phyloP scores from a whole-genome alignment of 768 basidiomycete species.

The Lenzites betulinus region DNA sequence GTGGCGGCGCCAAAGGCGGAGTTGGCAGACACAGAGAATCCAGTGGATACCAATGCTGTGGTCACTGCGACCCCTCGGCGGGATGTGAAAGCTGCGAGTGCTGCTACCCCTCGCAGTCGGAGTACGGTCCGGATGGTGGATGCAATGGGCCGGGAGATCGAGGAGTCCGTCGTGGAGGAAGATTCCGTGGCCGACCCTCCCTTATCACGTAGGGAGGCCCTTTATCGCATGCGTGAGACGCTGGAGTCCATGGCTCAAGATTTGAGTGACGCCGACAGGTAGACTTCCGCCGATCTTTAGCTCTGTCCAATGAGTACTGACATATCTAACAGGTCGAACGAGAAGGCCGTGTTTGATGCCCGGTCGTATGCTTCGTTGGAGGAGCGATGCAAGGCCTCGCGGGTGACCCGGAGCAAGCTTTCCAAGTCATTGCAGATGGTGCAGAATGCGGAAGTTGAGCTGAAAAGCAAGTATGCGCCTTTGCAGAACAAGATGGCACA shows the following conservation, averaged over 20 bases:
- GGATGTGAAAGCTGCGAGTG: conserved; percentile 12
- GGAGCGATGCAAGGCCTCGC: conserved; percentile 52
- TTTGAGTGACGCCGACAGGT: conserved; percentile 63
- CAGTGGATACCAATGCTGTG: neutral
- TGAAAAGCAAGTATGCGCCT: conserved; percentile 37
- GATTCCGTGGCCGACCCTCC: conserved; percentile 25
- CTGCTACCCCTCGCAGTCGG: conserved; percentile 34
- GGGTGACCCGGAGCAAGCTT: conserved; percentile 50
- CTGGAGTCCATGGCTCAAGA: conserved; percentile 58
- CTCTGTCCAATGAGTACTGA: neutral
- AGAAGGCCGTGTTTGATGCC: conserved; percentile 42
- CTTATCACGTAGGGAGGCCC: conserved; percentile 49
- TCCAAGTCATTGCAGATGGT: conserved; percentile 42
- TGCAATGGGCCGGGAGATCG: conserved; percentile 66
- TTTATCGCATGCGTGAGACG: conserved; percentile 58
- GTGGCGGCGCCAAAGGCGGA: neutral
- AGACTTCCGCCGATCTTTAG: conserved; percentile 11
- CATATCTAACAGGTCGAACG: conserved; percentile 38
- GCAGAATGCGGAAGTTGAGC: conserved; percentile 37
- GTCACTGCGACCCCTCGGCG: conserved; percentile 7
- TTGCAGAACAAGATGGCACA: conserved; percentile 39
- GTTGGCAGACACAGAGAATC: neutral
- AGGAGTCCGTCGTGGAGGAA: conserved; percentile 28
- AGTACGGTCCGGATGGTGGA: conserved; percentile 63
- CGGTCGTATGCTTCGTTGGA: conserved; percentile 52